Evolutionary conservation across 352 stramenopile genomes (phyloP).

Genomic region (Pythium brachiatum): DNA sequence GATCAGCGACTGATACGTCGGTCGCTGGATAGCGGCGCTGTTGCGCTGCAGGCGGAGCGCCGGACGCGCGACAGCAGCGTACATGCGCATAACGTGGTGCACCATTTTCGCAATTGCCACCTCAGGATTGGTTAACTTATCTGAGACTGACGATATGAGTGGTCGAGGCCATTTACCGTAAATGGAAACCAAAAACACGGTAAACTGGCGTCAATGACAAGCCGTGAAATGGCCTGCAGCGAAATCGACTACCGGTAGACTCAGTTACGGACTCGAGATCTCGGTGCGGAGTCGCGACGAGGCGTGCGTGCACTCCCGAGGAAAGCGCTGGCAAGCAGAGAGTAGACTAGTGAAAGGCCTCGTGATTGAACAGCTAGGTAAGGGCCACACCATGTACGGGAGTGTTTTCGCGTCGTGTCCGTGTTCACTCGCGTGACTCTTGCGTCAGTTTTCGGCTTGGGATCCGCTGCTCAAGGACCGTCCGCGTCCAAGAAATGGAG

Average conservation of each 20-base stretch:
- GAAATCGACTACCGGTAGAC: too few species aligned
- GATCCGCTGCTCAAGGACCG: too few species aligned
- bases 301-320: too few species aligned
- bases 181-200: background rate
- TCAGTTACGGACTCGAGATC: background rate
- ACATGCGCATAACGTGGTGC: background rate
- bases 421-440: too few species aligned
- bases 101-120: background rate
- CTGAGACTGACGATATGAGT: background rate
- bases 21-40: background rate
- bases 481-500: background rate
- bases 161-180: background rate
- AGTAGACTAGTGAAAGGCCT: too few species aligned
- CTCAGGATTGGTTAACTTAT: conserved; percentile 20
- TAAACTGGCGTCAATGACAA: too few species aligned
- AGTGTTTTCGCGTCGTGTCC: too few species aligned
- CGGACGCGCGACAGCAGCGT: background rate
- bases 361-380: background rate
- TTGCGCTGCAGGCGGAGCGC: conserved; percentile 1
- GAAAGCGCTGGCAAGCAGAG: too few species aligned
- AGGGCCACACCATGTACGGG: too few species aligned
- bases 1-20: background rate
- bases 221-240: too few species aligned
- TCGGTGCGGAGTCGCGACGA: background rate
- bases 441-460: background rate